Evolutionary conservation across 2,329 filamentous ascomycete species (phyloP).

Genomic region (Cryphonectria japonica): DNA sequence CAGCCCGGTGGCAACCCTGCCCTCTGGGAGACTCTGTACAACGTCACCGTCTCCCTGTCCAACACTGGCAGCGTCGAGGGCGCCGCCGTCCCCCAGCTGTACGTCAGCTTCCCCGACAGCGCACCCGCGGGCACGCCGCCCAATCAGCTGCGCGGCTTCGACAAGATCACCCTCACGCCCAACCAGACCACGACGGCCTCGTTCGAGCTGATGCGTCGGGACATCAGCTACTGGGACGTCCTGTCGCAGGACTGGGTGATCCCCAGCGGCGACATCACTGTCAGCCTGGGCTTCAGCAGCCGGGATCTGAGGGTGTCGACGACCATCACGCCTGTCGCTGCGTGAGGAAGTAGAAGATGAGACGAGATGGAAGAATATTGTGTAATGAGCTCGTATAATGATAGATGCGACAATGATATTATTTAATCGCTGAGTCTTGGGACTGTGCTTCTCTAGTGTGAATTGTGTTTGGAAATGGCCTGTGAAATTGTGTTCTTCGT

Average conservation of each 20-base stretch:
- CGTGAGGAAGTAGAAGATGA: not conserved
- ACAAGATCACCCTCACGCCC: conserved; percentile 49
- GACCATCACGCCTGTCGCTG: conserved; percentile 22
- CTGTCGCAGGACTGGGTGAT: conserved; percentile 48
- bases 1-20: conserved; percentile 58
- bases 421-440: not conserved
- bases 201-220: conserved; percentile 52
- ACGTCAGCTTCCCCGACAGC: conserved; percentile 56
- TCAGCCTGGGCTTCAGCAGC: conserved; percentile 40
- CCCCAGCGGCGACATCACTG: conserved; percentile 37
- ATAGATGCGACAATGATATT: conserved; percentile 5
- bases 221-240: conserved; percentile 54
- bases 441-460: not conserved
- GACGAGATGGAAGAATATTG: not conserved
- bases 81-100: conserved; percentile 60
- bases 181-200: conserved; percentile 45
- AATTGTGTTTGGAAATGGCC: too few species aligned
- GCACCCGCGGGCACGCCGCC: conserved; percentile 49
- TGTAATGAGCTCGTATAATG: conserved; percentile 16
- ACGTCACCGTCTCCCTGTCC: conserved; percentile 51
- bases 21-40: conserved; percentile 58
- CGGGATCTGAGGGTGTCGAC: conserved; percentile 24
- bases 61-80: conserved; percentile 57
- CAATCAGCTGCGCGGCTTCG: conserved; percentile 54
- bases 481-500: not conserved